These are phyloP conservation scores for Psilocybe cyanescens DNA, from an alignment of 768 basidiomycete genomes.

Conservation along the genomic window DNA sequence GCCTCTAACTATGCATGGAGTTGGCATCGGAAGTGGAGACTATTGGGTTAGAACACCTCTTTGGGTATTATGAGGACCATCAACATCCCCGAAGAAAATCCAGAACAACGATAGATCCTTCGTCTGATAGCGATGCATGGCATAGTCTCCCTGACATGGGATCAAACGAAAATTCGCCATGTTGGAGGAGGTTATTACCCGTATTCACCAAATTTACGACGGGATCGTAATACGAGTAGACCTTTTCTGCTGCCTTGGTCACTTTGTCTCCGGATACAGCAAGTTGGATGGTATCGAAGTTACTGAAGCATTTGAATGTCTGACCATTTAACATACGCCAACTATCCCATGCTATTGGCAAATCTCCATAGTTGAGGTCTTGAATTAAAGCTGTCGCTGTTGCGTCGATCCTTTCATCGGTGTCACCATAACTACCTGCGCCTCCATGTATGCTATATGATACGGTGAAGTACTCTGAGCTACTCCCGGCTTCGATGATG, in stretches of 20 bases:
- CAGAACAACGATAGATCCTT: background rate
- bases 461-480: background rate
- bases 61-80: too few species aligned
- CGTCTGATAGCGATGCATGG: background rate
- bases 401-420: background rate
- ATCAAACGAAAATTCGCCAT: background rate
- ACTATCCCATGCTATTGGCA: background rate
- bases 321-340: background rate
- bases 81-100: background rate
- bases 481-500: background rate
- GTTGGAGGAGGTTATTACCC: background rate
- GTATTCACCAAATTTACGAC: background rate
- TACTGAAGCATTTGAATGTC: background rate
- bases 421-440: background rate
- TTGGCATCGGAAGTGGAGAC: too few species aligned
- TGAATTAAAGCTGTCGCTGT: background rate
- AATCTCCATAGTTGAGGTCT: background rate
- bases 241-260: background rate
- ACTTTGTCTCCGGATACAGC: background rate
- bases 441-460: background rate
- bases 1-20: too few species aligned
- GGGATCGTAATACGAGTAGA: background rate
- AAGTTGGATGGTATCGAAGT: background rate
- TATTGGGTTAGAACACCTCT: too few species aligned
- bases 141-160: background rate